Conservation (phyloP, 78 protist genomes). For the Goniomonas avonlea region DNA sequence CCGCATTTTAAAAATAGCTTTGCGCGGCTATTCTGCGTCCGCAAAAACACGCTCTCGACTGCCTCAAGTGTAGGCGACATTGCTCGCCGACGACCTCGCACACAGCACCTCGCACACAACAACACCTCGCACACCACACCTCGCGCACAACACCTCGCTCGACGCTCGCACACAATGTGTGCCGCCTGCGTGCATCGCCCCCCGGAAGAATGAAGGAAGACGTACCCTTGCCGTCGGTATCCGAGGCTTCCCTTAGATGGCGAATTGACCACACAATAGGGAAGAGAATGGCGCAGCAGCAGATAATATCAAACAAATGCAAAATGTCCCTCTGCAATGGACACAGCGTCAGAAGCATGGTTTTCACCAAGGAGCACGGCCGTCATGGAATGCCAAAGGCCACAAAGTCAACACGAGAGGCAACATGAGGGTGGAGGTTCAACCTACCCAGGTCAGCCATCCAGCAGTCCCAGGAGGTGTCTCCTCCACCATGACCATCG, state of each 20-base stretch:
- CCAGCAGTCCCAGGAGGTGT: slow-evolving; percentile 55
- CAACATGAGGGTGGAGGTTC: neutral
- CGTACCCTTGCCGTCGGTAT: slow-evolving; percentile 61
- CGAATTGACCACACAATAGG: slow-evolving; percentile 75
- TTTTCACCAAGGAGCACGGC: too few relatives aligned
- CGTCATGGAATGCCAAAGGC: too few relatives aligned
- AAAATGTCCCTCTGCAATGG: slow-evolving; percentile 57
- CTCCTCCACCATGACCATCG: slow-evolving; percentile 66
- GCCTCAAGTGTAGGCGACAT: neutral
- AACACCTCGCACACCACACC: neutral
- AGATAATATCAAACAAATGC: slow-evolving; percentile 63
- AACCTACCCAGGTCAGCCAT: slow-evolving; percentile 53
- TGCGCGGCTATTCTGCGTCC: too few relatives aligned
- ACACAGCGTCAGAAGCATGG: too few relatives aligned
- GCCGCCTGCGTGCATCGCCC: too few relatives aligned
- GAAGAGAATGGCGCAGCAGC: slow-evolving; percentile 66
- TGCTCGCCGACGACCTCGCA: neutral
- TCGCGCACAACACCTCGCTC: too few relatives aligned
- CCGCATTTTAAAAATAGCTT: too few relatives aligned
- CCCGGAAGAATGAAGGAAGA: too few relatives aligned
- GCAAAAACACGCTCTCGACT: too few relatives aligned
- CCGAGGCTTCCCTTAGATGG: slow-evolving; percentile 45
- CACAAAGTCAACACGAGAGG: neutral
- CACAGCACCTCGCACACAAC: neutral
- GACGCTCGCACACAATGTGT: too few relatives aligned